These are phyloP conservation scores for Purpureocillium lavendulum DNA, from an alignment of 2,329 filamentous ascomycete genomes.

Conservation along the genomic window DNA sequence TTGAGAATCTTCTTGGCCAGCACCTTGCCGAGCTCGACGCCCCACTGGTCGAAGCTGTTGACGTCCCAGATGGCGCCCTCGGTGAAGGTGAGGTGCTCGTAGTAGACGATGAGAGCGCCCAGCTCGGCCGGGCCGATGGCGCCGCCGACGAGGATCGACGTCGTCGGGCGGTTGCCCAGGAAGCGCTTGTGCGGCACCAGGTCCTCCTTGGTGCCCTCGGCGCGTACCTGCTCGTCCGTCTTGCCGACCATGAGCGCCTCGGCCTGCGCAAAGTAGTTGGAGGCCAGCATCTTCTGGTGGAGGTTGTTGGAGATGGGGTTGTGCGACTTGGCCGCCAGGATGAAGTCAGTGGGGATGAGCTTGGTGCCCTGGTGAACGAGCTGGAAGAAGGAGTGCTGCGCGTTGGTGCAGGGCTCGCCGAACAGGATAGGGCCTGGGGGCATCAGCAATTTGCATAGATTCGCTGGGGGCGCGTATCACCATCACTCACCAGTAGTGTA, in stretches of 20 bases:
- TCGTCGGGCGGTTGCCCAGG: constrained; percentile 94
- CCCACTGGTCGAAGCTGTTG: constrained; percentile 99
- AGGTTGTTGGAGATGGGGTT: constrained; percentile 88
- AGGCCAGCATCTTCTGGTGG: constrained; percentile 93
- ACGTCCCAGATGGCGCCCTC: constrained; percentile 99
- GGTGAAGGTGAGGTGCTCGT: constrained; percentile 96
- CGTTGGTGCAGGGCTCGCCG: constrained; percentile 96
- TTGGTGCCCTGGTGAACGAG: constrained; percentile 98
- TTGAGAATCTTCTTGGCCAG: constrained; percentile 84
- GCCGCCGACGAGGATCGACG: constrained; percentile 80
- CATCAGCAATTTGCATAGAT: not conserved
- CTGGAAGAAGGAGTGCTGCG: constrained; percentile 99
- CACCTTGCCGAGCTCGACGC: constrained; percentile 94
- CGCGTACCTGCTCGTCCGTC: constrained; percentile 69
- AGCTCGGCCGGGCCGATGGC: constrained; percentile 91
- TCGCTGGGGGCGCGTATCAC: no score
- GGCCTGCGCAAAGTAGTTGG: constrained; percentile 84
- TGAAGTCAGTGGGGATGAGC: constrained; percentile 97
- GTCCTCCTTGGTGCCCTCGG: constrained; percentile 63
- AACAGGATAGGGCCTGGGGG: constrained; percentile 71
- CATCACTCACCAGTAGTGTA: constrained; percentile 68
- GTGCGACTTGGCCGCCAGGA: constrained; percentile 91
- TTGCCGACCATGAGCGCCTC: constrained; percentile 90
- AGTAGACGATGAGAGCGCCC: constrained; percentile 94
- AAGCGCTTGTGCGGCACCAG: constrained; percentile 99